These are phyloP conservation scores for Geranium incanum DNA, from an alignment of 441 rosid species.

Conservation along the genomic window DNA sequence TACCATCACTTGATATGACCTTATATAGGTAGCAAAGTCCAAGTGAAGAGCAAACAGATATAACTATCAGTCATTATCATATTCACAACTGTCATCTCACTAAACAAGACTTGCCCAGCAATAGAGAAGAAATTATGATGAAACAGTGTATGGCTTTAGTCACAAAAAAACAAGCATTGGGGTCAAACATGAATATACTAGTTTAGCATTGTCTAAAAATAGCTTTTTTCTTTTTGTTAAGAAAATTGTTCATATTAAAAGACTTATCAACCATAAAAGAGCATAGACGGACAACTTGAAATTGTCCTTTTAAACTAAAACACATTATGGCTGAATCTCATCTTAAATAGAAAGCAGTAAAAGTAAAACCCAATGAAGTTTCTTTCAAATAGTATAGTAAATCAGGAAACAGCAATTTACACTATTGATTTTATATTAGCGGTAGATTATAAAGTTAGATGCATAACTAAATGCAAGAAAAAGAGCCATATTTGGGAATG, in stretches of 20 bases:
- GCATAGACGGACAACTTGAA: background rate
- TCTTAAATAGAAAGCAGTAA: no score
- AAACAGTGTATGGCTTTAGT: background rate
- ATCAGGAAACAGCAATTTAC: background rate
- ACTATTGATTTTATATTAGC: no score
- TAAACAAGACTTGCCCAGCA: background rate
- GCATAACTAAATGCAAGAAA: background rate
- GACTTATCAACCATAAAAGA: background rate
- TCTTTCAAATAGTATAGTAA: background rate
- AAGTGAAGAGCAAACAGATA: background rate
- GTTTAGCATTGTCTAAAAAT: background rate
- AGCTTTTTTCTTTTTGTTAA: no score
- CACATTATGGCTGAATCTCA: no score
- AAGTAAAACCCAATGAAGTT: background rate
- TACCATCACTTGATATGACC: background rate
- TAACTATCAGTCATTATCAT: background rate
- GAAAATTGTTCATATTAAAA: background rate
- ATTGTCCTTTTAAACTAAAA: background rate
- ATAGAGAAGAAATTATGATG: background rate
- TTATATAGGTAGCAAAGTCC: background rate
- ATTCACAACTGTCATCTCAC: background rate
- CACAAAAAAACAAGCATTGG: background rate
- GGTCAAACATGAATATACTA: background rate
- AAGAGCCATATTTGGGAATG: background rate
- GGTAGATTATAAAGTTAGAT: background rate